Evolutionary conservation across 2,329 filamentous ascomycete species (phyloP).

Genomic region (Ophiocordyceps camponoti-leonardi): DNA sequence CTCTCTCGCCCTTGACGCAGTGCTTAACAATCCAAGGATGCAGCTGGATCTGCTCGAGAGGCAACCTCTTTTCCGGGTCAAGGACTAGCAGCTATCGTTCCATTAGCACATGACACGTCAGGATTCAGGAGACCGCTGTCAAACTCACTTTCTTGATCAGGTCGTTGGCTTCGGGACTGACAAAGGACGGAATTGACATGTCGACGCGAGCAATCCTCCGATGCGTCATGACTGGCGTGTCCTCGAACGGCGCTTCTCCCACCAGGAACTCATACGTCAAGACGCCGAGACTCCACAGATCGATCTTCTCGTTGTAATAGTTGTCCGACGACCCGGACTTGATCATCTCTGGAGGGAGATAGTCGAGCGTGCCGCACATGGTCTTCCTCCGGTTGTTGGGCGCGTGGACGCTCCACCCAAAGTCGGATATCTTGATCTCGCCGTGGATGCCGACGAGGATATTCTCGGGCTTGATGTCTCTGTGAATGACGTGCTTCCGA

Average conservation of each 20-base stretch:
- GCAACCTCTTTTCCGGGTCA: conserved; percentile 83
- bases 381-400: conserved; percentile 87
- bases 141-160: conserved; percentile 69
- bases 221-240: conserved; percentile 88
- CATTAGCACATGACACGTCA: conserved; percentile 7
- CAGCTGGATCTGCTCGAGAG: conserved; percentile 70
- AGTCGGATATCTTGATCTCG: conserved; percentile 97
- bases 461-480: conserved; percentile 18
- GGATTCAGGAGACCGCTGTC: background rate
- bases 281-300: conserved; percentile 90
- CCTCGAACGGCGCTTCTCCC: conserved; percentile 92
- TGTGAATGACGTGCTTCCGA: conserved; percentile 15
- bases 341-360: conserved; percentile 96
- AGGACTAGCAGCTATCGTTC: conserved; percentile 57
- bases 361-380: conserved; percentile 94
- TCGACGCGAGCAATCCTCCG: conserved; percentile 74
- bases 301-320: conserved; percentile 88
- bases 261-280: conserved; percentile 93
- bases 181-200: conserved; percentile 81
- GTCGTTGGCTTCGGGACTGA: conserved; percentile 79
- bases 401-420: conserved; percentile 95
- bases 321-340: conserved; percentile 65
- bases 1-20: conserved; percentile 50
- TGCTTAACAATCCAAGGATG: conserved; percentile 98
- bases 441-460: conserved; percentile 60